Percentiles rank a stretch among this genome's conserved stretches.
phyloP scores from a whole-genome alignment of 352 stramenopile genomes.

The Phytophthora sp. region DNA sequence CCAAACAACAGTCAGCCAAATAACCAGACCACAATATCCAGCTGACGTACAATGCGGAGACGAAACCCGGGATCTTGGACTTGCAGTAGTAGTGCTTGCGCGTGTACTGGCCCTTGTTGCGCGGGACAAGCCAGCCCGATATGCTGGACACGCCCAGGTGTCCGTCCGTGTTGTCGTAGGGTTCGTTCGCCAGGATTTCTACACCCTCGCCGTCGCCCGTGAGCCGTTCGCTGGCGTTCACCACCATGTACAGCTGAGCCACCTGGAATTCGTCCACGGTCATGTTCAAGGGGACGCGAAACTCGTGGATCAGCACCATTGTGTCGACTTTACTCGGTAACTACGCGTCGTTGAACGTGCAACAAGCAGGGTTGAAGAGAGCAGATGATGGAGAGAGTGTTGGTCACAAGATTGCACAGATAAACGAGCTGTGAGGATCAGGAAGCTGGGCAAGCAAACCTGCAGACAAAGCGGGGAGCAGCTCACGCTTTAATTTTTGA shows the following conservation, averaged over 20 bases:
- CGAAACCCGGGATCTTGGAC: conserved; percentile 82
- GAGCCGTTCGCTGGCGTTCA: conserved; percentile 86
- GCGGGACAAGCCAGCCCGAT: conserved; percentile 73
- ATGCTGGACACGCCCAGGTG: conserved; percentile 77
- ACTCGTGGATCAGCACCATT: conserved; percentile 90
- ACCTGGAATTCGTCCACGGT: conserved; percentile 87
- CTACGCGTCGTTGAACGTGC: neutral
- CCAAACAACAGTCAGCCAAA: neutral
- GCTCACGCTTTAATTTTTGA: conserved; percentile 1
- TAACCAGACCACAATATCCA: neutral
- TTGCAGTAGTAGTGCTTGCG: conserved; percentile 91
- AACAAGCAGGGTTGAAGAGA: conserved; percentile 17
- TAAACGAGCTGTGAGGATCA: neutral
- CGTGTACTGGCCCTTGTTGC: conserved; percentile 88
- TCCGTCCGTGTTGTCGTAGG: conserved; percentile 86
- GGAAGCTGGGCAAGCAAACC: neutral
- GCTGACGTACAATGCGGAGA: conserved; percentile 73
- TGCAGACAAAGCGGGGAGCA: conserved; percentile 1
- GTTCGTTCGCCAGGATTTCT: conserved; percentile 89
- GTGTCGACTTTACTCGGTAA: neutral
- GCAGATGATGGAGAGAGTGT: neutral
- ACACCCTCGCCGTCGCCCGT: conserved; percentile 86
- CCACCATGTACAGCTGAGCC: conserved; percentile 89
- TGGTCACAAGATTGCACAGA: conserved; percentile 13
- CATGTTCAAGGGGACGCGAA: conserved; percentile 89